Evolutionary conservation across 345 rosid species (phyloP).

Genomic region (Syzygium grande): DNA sequence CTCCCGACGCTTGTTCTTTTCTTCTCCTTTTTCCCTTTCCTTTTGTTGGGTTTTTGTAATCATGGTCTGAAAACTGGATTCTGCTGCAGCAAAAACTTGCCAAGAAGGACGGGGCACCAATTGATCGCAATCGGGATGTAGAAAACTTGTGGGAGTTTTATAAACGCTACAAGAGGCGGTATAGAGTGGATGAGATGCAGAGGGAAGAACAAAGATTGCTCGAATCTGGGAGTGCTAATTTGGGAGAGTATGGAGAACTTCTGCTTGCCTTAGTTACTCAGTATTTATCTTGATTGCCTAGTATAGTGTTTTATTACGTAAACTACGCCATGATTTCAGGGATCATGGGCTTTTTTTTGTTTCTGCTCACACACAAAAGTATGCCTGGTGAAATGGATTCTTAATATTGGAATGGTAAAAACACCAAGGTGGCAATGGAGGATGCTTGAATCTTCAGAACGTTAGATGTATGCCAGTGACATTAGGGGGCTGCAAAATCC

Average conservation of each 20-base stretch:
- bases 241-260: constrained; percentile 65
- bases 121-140: constrained; percentile 79
- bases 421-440: neutral
- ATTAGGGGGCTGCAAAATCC: neutral
- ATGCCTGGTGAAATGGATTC: neutral
- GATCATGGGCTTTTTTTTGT: neutral
- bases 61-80: neutral
- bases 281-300: neutral
- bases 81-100: constrained; percentile 93
- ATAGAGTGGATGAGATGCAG: constrained; percentile 84
- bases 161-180: constrained; percentile 55
- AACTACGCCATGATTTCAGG: neutral
- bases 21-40: neutral
- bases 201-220: constrained; percentile 68
- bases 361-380: neutral
- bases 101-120: constrained; percentile 60
- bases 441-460: neutral
- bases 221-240: constrained; percentile 78
- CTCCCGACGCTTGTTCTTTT: neutral
- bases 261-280: neutral
- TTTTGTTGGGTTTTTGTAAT: neutral
- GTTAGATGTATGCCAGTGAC: neutral
- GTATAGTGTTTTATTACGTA: neutral
- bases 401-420: neutral
- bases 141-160: constrained; percentile 86